phyloP scores from a whole-genome alignment of 1,284 basidiomycete species.

The Singerocomus inundabilis region DNA sequence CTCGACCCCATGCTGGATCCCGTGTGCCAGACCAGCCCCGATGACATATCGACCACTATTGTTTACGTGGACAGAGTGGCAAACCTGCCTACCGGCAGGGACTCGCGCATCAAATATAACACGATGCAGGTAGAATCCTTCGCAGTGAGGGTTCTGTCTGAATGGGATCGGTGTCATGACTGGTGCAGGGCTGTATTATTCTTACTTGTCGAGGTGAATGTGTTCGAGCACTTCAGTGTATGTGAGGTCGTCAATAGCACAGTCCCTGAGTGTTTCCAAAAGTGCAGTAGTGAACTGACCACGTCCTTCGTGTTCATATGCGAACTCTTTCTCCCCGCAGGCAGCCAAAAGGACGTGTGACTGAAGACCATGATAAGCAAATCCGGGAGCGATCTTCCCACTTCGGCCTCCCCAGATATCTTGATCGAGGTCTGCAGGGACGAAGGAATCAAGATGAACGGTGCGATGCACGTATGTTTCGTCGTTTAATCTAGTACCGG shows the following conservation, averaged over 20 bases:
- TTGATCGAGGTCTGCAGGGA: constrained; percentile 45
- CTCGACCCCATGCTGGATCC: constrained; percentile 10
- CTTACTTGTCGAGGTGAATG: constrained; percentile 14
- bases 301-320: constrained; percentile 14
- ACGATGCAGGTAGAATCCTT: constrained; percentile 16
- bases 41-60: constrained; percentile 6
- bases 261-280: constrained; percentile 9
- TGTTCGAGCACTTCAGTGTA: constrained; percentile 12
- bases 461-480: constrained; percentile 40
- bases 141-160: constrained; percentile 21
- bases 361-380: constrained; percentile 38
- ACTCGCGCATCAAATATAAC: constrained; percentile 17
- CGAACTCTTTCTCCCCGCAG: constrained; percentile 43
- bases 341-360: constrained; percentile 55
- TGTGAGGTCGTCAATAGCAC: constrained; percentile 7
- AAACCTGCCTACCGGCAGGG: constrained; percentile 1
- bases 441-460: constrained; percentile 45
- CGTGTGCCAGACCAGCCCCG: constrained; percentile 19
- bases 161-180: neutral
- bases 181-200: neutral
- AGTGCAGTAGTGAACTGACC: constrained; percentile 20
- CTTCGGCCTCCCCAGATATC: constrained; percentile 46
- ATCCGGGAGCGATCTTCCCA: constrained; percentile 36
- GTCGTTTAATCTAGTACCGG: constrained; percentile 37
- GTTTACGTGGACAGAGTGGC: neutral